Conservation (phyloP, 768 basidiomycete genomes). For the Coprinellus micaceus region DNA sequence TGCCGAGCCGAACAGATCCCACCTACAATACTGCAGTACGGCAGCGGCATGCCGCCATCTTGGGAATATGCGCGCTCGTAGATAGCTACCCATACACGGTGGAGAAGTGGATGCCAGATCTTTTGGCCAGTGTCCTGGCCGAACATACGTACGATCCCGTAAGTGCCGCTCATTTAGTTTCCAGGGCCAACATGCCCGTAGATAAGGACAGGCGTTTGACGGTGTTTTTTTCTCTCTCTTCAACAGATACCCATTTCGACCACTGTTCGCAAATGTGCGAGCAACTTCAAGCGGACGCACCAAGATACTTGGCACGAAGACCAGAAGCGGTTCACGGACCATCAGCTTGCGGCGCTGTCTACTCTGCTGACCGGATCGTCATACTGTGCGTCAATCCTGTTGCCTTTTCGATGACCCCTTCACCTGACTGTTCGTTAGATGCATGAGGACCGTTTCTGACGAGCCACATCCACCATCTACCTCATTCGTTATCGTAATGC, state of each 20-base stretch:
- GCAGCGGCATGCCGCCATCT: slow-evolving; percentile 83
- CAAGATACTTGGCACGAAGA: slow-evolving; percentile 92
- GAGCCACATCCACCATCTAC: no score
- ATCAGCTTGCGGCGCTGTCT: slow-evolving; percentile 77
- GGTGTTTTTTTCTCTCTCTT: no score
- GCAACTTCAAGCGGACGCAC: slow-evolving; percentile 78
- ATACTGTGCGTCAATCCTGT: slow-evolving; percentile 52
- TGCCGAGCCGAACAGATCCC: slow-evolving; percentile 62
- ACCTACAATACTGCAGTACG: slow-evolving; percentile 69
- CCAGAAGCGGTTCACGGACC: slow-evolving; percentile 78
- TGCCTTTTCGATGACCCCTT: neutral
- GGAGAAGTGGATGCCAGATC: slow-evolving; percentile 88
- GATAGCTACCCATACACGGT: slow-evolving; percentile 96
- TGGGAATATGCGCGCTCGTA: slow-evolving; percentile 91
- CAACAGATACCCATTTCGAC: slow-evolving; percentile 75
- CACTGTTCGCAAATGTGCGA: slow-evolving; percentile 75
- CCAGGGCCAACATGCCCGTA: neutral
- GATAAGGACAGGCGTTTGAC: neutral
- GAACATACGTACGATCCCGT: slow-evolving; percentile 87
- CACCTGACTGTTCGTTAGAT: slow-evolving; percentile 17
- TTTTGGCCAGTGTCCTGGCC: slow-evolving; percentile 73
- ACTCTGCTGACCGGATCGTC: slow-evolving; percentile 84
- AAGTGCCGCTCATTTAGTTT: slow-evolving; percentile 15
- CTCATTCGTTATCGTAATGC: no score
- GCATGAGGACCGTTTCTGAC: slow-evolving; percentile 15